Evolutionary conservation across 768 basidiomycete species (phyloP), one percentile per base, ranked within the genome.

Genomic region (Naganishia kalamii): DNA sequence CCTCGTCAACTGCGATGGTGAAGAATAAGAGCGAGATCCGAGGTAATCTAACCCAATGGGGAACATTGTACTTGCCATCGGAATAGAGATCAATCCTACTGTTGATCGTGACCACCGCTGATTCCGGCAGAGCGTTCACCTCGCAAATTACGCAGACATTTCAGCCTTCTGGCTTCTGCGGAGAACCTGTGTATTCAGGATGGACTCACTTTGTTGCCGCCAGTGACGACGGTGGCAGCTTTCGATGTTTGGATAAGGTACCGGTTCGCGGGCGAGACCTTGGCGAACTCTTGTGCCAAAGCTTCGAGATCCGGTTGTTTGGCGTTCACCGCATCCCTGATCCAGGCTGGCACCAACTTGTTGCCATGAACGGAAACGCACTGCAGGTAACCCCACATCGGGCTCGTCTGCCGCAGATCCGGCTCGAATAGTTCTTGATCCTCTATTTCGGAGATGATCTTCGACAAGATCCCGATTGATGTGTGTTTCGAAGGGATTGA

Each of bases 41-140:
- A 15, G 32, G 35, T 21, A n/a, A 8, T 13, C 50, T 65, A 49
- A 3, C 7, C 21, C 13, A 41, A 27, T 11, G 6, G 10, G 21
- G 43, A 15, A 19, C 1, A 1, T 25, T 27, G 17, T 29, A 48
- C 49, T 49, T 37, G 51, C 62, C 32, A 27, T 41, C 44, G 33
- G 54, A 48, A 27, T 62, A 74, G 68, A 77, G 74, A 23, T 77
- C 71, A 60, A 79, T 76, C 13, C 78, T 68, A 63, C 73, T 68
- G 62, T 79, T 79, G 65, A 79, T 68, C 13, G 67, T 71, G 4
- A 75, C 78, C 68, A 50, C 15, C 23, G 43, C 62, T 35, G 62
- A 51, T 76, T 90, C 89, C 0, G 89, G 90, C n/a, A 92, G 82
- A 25, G 89, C 88, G 70, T 90, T 91, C 29, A 82, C 81, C 59